Conservation (phyloP, 1,284 basidiomycete species). For the Sanguinoderma infundibulare region DNA sequence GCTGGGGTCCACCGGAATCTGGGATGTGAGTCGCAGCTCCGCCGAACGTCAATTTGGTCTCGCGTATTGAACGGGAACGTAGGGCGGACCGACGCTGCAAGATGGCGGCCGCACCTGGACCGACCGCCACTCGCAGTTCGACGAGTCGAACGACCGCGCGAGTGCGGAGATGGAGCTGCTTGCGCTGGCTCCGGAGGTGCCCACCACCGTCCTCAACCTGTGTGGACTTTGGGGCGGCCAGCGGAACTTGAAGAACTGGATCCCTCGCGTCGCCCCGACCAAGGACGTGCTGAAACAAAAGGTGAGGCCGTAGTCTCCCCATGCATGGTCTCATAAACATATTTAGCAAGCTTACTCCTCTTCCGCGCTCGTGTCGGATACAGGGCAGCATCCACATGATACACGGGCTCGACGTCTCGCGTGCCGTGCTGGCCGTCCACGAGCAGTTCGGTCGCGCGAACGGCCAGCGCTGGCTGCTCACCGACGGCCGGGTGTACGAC, state of each 20-base stretch:
- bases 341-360: not conserved
- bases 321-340: no score
- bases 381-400: slow-evolving; percentile 64
- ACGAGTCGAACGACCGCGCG: slow-evolving; percentile 45
- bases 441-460: slow-evolving; percentile 43
- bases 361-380: not conserved
- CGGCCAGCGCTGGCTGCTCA: slow-evolving; percentile 61
- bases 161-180: slow-evolving; percentile 60
- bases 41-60: not conserved
- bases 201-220: slow-evolving; percentile 63
- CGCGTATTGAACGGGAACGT: no score
- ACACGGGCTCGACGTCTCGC: slow-evolving; percentile 60
- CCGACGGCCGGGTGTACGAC: slow-evolving; percentile 64
- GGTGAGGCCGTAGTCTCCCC: slow-evolving; percentile 33
- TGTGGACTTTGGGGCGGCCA: slow-evolving; percentile 64
- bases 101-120: slow-evolving; percentile 36
- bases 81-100: slow-evolving; percentile 23
- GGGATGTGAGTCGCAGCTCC: slow-evolving; percentile 49
- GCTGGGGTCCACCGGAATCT: slow-evolving; percentile 67
- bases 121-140: slow-evolving; percentile 54
- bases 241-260: slow-evolving; percentile 53
- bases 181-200: slow-evolving; percentile 43
- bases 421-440: slow-evolving; percentile 60
- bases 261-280: slow-evolving; percentile 53
- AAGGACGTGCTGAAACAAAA: slow-evolving; percentile 58